These are phyloP conservation scores for Rhodofomes roseus DNA, from an alignment of 1,284 basidiomycete species.

Conservation along the genomic window DNA sequence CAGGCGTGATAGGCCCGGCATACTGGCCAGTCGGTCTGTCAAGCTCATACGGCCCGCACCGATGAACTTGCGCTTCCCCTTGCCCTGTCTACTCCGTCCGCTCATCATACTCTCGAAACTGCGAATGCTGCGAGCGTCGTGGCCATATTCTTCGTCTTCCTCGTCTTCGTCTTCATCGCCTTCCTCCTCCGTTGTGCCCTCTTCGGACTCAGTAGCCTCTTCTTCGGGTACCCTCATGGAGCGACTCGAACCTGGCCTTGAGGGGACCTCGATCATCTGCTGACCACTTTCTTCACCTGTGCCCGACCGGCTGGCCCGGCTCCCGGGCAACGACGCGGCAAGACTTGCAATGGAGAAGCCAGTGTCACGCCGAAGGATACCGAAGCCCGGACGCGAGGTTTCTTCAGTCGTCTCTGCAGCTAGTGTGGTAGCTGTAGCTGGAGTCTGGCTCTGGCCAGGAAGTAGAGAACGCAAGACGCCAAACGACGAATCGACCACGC, in stretches of 20 bases:
- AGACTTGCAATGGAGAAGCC: constrained; percentile 81
- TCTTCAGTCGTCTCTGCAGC: constrained; percentile 28
- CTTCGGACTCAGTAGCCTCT: constrained; percentile 27
- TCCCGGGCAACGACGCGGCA: constrained; percentile 57
- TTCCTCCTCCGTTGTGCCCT: constrained; percentile 28
- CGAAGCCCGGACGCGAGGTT: constrained; percentile 49
- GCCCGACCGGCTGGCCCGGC: constrained; percentile 23
- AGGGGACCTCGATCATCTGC: constrained; percentile 60
- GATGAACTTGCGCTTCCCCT: constrained; percentile 14
- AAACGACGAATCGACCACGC: constrained; percentile 83
- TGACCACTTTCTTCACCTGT: constrained; percentile 55
- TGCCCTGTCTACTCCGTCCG: constrained; percentile 37
- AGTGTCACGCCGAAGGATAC: constrained; percentile 64
- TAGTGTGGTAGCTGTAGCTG: constrained; percentile 17
- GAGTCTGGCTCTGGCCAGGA: constrained; percentile 25
- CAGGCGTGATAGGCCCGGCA: constrained; percentile 55
- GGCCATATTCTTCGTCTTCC: constrained; percentile 36
- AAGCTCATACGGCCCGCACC: constrained; percentile 53
- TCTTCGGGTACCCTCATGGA: constrained; percentile 33
- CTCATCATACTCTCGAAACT: constrained; percentile 84
- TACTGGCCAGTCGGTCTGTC: constrained; percentile 71
- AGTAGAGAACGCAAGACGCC: constrained; percentile 73
- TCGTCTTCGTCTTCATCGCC: constrained; percentile 33
- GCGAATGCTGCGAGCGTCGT: constrained; percentile 66
- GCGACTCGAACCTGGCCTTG: constrained; percentile 50